Percentiles rank a stretch among this genome's conserved stretches.
These are phyloP conservation scores for Elaeis guineensis DNA, from an alignment of 176 grass and related monocot species.

Conservation along the genomic window DNA sequence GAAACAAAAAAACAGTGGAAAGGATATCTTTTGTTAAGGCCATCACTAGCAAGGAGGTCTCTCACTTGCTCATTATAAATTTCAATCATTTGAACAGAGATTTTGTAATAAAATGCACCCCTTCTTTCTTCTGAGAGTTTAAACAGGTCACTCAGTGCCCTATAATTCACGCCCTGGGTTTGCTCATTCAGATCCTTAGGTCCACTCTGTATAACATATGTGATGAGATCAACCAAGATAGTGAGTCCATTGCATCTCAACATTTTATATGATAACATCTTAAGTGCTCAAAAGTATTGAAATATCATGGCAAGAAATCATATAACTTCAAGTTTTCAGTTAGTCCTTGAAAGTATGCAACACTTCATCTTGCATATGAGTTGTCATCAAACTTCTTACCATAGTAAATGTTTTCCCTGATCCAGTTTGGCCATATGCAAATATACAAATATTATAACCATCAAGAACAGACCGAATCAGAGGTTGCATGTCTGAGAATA, in stretches of 20 bases:
- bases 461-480: constrained; percentile 8
- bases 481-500: constrained; percentile 4
- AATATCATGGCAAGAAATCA: background rate
- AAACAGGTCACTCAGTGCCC: constrained; percentile 4
- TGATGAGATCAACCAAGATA: too few species aligned
- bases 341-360: background rate
- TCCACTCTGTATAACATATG: background rate
- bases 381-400: background rate
- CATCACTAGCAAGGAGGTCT: constrained; percentile 4
- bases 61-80: constrained; percentile 15
- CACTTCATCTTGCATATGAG: background rate
- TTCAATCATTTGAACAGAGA: constrained; percentile 11
- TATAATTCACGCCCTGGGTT: background rate
- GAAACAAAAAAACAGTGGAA: background rate
- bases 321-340: too few species aligned
- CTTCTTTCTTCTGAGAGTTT: background rate
- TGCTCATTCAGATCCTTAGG: background rate
- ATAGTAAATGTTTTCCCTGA: constrained; percentile 12
- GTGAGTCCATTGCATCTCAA: too few species aligned
- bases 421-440: constrained; percentile 12
- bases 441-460: constrained; percentile 10
- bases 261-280: background rate
- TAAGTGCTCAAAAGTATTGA: background rate
- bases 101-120: background rate
- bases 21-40: constrained; percentile 7